Percentiles rank a stretch among this genome's conserved stretches.
These are phyloP conservation scores for Croton laevigatus DNA, from an alignment of 441 rosid genomes.

Conservation along the genomic window DNA sequence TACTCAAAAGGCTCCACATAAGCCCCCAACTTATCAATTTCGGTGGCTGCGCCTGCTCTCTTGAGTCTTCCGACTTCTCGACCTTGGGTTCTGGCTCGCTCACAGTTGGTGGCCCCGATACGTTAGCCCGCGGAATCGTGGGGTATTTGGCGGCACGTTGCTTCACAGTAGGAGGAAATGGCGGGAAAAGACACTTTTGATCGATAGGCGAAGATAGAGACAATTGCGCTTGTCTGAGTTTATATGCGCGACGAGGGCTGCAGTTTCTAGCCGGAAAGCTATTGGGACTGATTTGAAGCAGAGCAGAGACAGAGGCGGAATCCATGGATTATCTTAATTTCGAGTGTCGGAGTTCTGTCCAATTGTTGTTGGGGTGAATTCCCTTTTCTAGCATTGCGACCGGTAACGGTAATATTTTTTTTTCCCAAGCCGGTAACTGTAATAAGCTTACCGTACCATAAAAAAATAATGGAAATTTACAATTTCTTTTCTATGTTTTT, in stretches of 20 bases:
- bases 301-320: conserved; percentile 37
- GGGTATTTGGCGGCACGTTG: conserved; percentile 13
- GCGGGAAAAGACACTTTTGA: conserved; percentile 32
- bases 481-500: too few species aligned
- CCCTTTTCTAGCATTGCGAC: neutral
- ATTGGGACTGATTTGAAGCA: conserved; percentile 34
- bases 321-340: conserved; percentile 29
- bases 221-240: neutral
- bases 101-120: conserved; percentile 65
- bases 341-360: neutral
- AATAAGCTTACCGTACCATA: too few species aligned
- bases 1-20: conserved; percentile 49
- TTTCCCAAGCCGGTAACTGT: too few species aligned
- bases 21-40: conserved; percentile 60
- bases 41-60: conserved; percentile 31
- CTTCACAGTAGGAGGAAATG: conserved; percentile 19
- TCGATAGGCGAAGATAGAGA: conserved; percentile 13
- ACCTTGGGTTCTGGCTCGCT: conserved; percentile 51
- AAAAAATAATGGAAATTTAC: too few species aligned
- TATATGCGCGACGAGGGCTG: conserved; percentile 21
- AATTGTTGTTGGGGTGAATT: neutral
- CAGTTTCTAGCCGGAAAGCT: conserved; percentile 23
- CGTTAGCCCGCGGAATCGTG: conserved; percentile 54
- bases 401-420: neutral
- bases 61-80: conserved; percentile 27